Evolutionary conservation across 768 basidiomycete species (phyloP), one percentile per base, ranked within the genome.

Genomic region (Arthromyces matolae): DNA sequence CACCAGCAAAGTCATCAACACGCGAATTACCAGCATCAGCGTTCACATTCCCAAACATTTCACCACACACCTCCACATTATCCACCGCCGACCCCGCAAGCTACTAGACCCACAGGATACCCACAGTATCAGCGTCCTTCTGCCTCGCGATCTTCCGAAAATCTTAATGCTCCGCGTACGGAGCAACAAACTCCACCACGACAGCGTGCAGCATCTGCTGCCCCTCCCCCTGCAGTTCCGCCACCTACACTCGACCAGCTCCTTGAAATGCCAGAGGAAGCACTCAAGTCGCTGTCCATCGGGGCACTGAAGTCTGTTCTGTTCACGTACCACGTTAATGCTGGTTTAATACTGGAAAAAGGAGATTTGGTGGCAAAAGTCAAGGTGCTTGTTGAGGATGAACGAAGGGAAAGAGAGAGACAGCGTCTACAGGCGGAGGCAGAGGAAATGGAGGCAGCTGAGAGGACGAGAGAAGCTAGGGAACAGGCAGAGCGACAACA

Each of bases 321-420:
- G 18, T 90, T 82, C 60, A 81, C 81, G 45, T 90, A 93, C 54
- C 91, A 87, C 47, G 88, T 95, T 33, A 79, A 81, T 55, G 81
- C 89, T 23, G 78, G 82, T 34, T 72, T 83, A 58, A 69, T 93
- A 2, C 69, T 95, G n/a, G 93, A 96, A 71, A 96, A 96, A 71
- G 69, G 74, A 19, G 90, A 93, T 41, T 64, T 93, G n/a, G 88
- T 93, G 12, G 72, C 64, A 34, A 87, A 86, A 59, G 89, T 90
- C 20, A 55, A 69, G 46, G 68, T 64, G 13, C 65, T 92, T 10
- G 66, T 91, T 14, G 83, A 83, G 42, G 82, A 81, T 50, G 87
- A 89, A 61, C 68, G 71, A 52, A 56, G 64, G 24, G 79, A 82
- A 39, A 62, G 82, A 51, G 79, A 77, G 54, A 60, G 77, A 49